phyloP scores from a whole-genome alignment of 1,284 basidiomycete species.

The Cystobasidium sp. region DNA sequence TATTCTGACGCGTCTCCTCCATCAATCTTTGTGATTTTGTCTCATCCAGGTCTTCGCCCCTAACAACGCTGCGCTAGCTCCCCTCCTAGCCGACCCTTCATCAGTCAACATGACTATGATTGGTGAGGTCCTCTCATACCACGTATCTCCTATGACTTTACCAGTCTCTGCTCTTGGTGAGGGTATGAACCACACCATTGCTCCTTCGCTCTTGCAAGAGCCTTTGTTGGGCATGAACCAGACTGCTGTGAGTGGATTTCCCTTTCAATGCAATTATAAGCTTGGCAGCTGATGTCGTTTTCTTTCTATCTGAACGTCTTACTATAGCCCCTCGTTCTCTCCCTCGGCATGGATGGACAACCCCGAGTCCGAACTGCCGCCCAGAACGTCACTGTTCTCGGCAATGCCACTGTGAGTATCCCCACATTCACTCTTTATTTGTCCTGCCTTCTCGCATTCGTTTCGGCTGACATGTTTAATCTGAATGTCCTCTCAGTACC shows the following conservation, averaged over 20 bases:
- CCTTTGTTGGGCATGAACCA: conserved; percentile 44
- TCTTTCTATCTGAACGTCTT: conserved; percentile 49
- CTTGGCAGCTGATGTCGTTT: neutral
- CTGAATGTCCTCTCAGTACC: conserved; percentile 43
- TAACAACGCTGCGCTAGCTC: conserved; percentile 45
- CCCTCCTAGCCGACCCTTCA: conserved; percentile 39
- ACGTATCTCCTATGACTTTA: conserved; percentile 45
- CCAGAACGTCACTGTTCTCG: conserved; percentile 53
- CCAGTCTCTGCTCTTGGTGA: conserved; percentile 26
- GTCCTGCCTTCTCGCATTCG: no score
- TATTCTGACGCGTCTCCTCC: neutral
- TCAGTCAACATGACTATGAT: conserved; percentile 41
- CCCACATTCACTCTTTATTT: no score
- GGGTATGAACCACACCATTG: conserved; percentile 46
- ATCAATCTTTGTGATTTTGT: no score
- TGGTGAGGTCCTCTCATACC: conserved; percentile 45
- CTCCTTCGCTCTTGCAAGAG: conserved; percentile 44
- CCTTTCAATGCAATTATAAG: conserved; percentile 14
- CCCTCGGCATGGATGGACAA: conserved; percentile 36
- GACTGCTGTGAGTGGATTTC: conserved; percentile 32
- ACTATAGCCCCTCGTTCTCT: conserved; percentile 28
- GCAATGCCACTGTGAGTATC: conserved; percentile 46
- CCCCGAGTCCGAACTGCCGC: conserved; percentile 33
- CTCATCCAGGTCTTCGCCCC: conserved; percentile 46
- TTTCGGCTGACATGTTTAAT: conserved; percentile 33